Evolutionary conservation across 257 asterid genomes (phyloP).

Genomic region (Solanum ossicruentum): DNA sequence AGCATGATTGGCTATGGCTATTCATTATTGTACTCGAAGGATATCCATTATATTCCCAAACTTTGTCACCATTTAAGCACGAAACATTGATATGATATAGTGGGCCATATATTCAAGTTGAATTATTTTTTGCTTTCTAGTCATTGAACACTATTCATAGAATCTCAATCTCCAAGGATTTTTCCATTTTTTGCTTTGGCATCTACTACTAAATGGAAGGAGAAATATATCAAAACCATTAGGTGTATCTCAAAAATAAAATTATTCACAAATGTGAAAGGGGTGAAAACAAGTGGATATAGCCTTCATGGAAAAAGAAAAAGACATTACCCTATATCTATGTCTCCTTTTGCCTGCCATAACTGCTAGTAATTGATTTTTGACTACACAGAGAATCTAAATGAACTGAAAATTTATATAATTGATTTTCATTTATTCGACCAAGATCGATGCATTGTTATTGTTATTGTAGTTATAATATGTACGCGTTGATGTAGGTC

Average conservation of each 20-base stretch:
- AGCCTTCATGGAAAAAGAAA: not conserved
- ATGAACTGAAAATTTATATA: not conserved
- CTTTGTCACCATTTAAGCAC: not conserved
- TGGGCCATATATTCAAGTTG: conserved; percentile 10
- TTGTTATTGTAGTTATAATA: not conserved
- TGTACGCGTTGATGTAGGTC: too few species aligned
- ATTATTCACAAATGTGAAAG: conserved; percentile 9
- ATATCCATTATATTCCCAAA: not conserved
- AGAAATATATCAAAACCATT: conserved; percentile 4
- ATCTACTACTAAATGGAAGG: conserved; percentile 7
- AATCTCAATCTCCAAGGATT: conserved; percentile 18
- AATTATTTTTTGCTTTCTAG: conserved; percentile 36
- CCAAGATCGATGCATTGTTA: not conserved
- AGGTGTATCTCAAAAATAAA: conserved; percentile 1
- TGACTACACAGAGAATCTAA: not conserved
- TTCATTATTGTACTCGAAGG: conserved; percentile 1
- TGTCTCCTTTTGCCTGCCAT: not conserved
- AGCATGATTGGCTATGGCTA: not conserved
- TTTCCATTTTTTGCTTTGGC: conserved; percentile 8
- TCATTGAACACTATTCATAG: conserved; percentile 37
- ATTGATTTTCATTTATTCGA: not conserved
- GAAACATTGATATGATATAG: not conserved
- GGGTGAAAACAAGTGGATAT: conserved; percentile 10
- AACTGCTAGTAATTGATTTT: not conserved
- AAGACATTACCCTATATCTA: not conserved